Evolutionary conservation across 345 rosid species (phyloP).

Genomic region (Populus deltoides): DNA sequence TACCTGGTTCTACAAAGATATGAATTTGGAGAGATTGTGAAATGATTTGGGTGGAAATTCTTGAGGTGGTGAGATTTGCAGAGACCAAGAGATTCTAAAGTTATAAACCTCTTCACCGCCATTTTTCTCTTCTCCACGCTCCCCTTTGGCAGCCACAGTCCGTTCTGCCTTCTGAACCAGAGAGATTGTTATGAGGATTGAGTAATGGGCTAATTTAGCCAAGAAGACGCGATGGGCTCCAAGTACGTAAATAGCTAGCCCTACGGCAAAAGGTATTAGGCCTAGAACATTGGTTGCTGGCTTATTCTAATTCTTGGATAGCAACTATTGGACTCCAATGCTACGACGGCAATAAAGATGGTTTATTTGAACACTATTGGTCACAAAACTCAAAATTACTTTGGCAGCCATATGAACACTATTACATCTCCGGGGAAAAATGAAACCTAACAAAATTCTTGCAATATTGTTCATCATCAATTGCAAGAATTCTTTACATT

Average conservation of each 20-base stretch:
- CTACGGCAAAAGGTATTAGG: too few relatives aligned
- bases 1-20: slow-evolving; percentile 5
- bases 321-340: too few relatives aligned
- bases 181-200: too few relatives aligned
- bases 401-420: neutral
- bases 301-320: too few relatives aligned
- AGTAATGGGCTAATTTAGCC: neutral
- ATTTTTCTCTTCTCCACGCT: neutral
- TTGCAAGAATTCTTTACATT: neutral
- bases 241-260: too few relatives aligned
- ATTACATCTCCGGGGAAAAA: neutral
- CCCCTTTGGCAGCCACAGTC: neutral
- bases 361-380: too few relatives aligned
- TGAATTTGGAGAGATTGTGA: neutral
- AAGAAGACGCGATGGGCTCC: too few relatives aligned
- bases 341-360: too few relatives aligned
- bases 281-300: too few relatives aligned
- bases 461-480: too few relatives aligned
- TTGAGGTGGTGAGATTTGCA: slow-evolving; percentile 20
- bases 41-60: slow-evolving; percentile 8
- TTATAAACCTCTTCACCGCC: slow-evolving; percentile 38
- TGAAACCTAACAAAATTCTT: neutral
- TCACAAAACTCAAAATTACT: too few relatives aligned
- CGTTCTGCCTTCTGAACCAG: neutral
- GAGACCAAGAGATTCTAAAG: slow-evolving; percentile 12